Conservation (phyloP, 192 early-diverging fungal species). For the Diversispora eburnea region DNA sequence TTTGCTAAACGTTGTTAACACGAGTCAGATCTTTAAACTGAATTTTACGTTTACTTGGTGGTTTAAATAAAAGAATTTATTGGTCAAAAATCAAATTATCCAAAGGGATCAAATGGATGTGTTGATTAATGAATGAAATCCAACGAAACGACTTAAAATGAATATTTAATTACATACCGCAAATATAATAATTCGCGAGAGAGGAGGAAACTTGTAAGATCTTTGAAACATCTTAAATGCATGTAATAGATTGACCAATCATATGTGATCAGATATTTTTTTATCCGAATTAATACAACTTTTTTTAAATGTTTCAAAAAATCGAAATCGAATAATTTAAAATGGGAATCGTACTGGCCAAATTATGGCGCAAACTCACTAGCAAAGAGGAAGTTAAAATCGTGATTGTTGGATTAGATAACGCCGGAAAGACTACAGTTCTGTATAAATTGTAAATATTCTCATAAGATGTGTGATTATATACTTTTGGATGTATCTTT, state of each 20-base stretch:
- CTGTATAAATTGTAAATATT: conserved; percentile 54
- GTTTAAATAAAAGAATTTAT: neutral
- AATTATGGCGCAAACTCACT: conserved; percentile 56
- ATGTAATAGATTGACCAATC: neutral
- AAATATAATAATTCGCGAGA: neutral
- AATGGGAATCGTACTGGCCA: conserved; percentile 59
- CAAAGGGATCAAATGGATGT: neutral
- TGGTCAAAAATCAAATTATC: neutral
- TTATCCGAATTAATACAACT: neutral
- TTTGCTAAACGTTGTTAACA: too few relatives aligned
- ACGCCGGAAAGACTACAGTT: conserved; percentile 69
- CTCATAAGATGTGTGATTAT: neutral
- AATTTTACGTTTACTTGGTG: neutral
- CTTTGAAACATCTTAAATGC: too few relatives aligned
- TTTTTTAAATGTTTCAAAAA: too few relatives aligned
- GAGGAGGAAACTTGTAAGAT: neutral
- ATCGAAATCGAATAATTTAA: neutral
- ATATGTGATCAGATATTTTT: neutral
- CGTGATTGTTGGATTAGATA: conserved; percentile 67
- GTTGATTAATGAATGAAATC: neutral
- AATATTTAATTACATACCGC: neutral
- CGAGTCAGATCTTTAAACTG: too few relatives aligned
- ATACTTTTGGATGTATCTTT: neutral
- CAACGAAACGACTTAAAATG: neutral
- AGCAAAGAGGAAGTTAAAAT: conserved; percentile 65